phyloP scores from a whole-genome alignment of 2,329 filamentous ascomycete species.

The Epichloe gansuensis region DNA sequence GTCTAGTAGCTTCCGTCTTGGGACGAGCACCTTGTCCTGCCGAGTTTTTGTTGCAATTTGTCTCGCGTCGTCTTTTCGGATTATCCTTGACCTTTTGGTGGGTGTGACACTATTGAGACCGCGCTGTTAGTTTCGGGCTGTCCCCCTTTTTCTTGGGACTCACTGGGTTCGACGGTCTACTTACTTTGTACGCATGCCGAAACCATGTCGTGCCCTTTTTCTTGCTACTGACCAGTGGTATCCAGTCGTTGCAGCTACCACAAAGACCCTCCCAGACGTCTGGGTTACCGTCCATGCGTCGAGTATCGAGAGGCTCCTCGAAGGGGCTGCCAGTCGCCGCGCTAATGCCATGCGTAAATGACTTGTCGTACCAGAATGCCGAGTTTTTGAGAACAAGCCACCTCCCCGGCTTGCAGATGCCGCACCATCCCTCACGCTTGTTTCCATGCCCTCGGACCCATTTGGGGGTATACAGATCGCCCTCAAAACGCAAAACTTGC shows the following conservation, averaged over 20 bases:
- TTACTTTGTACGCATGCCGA: slow-evolving; percentile 75
- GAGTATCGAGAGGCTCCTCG: slow-evolving; percentile 61
- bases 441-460: slow-evolving; percentile 81
- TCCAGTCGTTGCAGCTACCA: slow-evolving; percentile 69
- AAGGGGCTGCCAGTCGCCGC: slow-evolving; percentile 70
- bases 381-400: slow-evolving; percentile 87
- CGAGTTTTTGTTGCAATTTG: slow-evolving; percentile 26
- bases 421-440: slow-evolving; percentile 83
- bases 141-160: slow-evolving; percentile 3
- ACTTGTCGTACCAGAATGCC: slow-evolving; percentile 89
- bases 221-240: slow-evolving; percentile 71
- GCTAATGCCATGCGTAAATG: slow-evolving; percentile 77
- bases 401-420: slow-evolving; percentile 72
- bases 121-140: not conserved
- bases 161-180: slow-evolving; percentile 6
- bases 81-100: slow-evolving; percentile 61
- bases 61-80: slow-evolving; percentile 55
- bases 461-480: slow-evolving; percentile 70
- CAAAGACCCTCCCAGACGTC: slow-evolving; percentile 75
- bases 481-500: slow-evolving; percentile 66
- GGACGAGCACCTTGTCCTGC: slow-evolving; percentile 33
- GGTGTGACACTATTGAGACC: slow-evolving; percentile 46
- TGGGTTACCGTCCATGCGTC: slow-evolving; percentile 67
- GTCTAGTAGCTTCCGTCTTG: slow-evolving; percentile 27
- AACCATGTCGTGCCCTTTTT: slow-evolving; percentile 93